Percentiles rank a stretch among this genome's conserved stretches.
phyloP scores from a whole-genome alignment of 1,284 basidiomycete genomes.

The Cutaneotrichosporon mucoides region DNA sequence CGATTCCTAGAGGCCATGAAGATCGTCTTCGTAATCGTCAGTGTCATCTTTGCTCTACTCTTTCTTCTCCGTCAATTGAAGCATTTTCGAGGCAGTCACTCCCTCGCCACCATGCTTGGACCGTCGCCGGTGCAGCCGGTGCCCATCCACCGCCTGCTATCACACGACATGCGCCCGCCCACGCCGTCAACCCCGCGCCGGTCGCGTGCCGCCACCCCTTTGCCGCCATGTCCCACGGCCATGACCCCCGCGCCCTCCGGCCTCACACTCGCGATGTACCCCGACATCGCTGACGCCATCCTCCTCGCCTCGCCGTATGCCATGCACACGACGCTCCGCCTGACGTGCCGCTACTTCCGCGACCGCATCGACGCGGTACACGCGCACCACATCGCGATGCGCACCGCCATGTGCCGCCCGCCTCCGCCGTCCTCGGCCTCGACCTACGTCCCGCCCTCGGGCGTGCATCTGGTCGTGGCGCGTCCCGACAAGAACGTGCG shows the following conservation, averaged over 20 bases:
- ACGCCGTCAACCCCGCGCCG: no score
- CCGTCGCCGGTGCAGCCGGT: no score
- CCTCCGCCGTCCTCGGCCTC: neutral
- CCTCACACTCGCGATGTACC: constrained; percentile 2
- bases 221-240: neutral
- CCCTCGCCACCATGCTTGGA: no score
- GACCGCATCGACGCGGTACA: neutral
- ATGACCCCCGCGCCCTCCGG: neutral
- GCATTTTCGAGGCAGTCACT: no score
- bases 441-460: neutral
- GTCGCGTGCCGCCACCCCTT: no score
- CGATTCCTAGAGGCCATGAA: no score
- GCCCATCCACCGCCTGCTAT: no score
- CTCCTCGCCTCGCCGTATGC: neutral
- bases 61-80: no score
- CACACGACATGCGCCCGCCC: no score
- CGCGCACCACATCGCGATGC: neutral
- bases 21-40: no score
- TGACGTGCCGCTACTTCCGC: neutral
- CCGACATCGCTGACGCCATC: neutral
- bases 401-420: constrained; percentile 1
- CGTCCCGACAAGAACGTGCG: neutral
- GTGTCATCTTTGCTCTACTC: no score
- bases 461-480: neutral
- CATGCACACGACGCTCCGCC: neutral